A percentile compares a stretch with the other conserved stretches of the same genome.
These are phyloP conservation scores for Gossypium lobatum DNA, from an alignment of 441 rosid genomes.

Conservation along the genomic window DNA sequence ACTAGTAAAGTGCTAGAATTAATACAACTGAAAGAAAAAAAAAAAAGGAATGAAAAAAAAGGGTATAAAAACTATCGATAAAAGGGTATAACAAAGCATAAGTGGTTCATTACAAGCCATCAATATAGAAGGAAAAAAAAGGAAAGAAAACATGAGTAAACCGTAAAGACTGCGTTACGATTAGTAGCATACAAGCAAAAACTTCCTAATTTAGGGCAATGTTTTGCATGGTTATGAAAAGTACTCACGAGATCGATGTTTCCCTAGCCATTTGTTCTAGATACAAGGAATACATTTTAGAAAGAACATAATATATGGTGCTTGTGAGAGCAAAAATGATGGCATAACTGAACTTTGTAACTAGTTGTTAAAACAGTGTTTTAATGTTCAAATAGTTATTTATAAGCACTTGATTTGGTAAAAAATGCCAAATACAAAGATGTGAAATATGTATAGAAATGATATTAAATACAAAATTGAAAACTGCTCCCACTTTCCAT, in stretches of 20 bases:
- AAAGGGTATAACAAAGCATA: neutral
- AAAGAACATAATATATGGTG: neutral
- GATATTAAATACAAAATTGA: neutral
- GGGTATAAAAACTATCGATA: neutral
- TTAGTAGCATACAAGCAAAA: neutral
- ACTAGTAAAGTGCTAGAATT: neutral
- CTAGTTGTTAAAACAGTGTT: too few species aligned
- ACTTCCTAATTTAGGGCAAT: neutral
- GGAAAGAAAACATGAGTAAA: too few species aligned
- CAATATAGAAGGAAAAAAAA: neutral
- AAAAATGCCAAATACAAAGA: too few species aligned
- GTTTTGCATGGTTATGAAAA: too few species aligned
- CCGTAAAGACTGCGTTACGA: too few species aligned
- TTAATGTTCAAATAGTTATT: too few species aligned
- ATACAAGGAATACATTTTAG: neutral
- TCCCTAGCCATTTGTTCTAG: too few species aligned
- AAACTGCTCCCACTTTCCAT: neutral
- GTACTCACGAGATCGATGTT: too few species aligned
- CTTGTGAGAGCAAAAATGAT: neutral
- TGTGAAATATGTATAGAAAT: too few species aligned
- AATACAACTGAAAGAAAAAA: neutral
- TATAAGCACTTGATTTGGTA: too few species aligned
- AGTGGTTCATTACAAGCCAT: too few species aligned
- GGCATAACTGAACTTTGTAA: neutral
- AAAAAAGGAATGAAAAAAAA: too few species aligned